Percentiles rank a stretch among this genome's conserved stretches.
Conservation (phyloP, 345 rosid genomes). For the Brassica incana region DNA sequence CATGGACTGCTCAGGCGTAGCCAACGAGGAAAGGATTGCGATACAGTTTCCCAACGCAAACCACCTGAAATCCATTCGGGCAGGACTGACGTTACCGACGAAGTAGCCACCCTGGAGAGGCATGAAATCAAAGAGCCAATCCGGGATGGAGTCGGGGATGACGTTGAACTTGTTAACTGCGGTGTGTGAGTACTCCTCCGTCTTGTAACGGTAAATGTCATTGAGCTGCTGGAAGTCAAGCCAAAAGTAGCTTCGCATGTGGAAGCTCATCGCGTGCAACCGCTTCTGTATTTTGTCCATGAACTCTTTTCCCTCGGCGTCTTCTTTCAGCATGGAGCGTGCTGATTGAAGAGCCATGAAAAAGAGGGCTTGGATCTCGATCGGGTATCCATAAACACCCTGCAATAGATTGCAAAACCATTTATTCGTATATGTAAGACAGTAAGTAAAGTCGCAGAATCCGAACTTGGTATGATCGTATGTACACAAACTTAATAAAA, state of each 20-base stretch:
- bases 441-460: background rate
- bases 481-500: no score
- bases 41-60: constrained; percentile 63
- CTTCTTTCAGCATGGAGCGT: constrained; percentile 63
- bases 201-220: constrained; percentile 67
- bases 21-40: constrained; percentile 55
- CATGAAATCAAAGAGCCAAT: constrained; percentile 69
- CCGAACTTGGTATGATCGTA: no score
- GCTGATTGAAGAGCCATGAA: constrained; percentile 74
- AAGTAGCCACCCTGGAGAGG: constrained; percentile 67
- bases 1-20: constrained; percentile 62
- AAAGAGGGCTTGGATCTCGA: constrained; percentile 84
- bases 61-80: constrained; percentile 75
- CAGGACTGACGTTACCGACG: constrained; percentile 70
- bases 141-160: constrained; percentile 72
- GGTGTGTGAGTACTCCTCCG: constrained; percentile 74
- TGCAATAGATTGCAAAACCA: constrained; percentile 36
- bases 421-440: background rate
- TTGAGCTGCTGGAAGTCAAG: constrained; percentile 66
- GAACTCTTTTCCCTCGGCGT: constrained; percentile 62
- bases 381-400: constrained; percentile 83
- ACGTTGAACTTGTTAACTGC: constrained; percentile 73
- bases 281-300: constrained; percentile 61
- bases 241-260: constrained; percentile 68
- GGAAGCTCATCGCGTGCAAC: constrained; percentile 58